These are phyloP conservation scores for Peniophora sp. DNA, from an alignment of 1,284 basidiomycete genomes.

Conservation along the genomic window DNA sequence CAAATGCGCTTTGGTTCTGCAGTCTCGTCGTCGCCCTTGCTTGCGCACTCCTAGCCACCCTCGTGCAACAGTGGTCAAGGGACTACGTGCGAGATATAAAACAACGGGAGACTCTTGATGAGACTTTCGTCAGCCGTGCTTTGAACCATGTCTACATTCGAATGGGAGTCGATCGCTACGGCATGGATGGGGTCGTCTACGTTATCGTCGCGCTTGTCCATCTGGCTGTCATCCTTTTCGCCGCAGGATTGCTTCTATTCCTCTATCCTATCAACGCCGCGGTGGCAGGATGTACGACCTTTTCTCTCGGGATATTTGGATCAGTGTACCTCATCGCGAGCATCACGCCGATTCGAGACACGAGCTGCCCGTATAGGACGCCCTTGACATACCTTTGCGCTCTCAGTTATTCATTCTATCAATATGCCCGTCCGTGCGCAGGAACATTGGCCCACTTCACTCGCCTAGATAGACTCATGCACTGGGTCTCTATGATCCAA, in stretches of 20 bases:
- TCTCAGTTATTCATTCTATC: too few relatives aligned
- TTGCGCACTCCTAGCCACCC: slow-evolving; percentile 2
- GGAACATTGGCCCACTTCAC: too few relatives aligned
- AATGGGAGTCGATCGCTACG: not conserved
- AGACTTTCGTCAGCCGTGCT: not conserved
- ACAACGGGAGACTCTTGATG: not conserved
- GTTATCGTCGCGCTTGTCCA: not conserved
- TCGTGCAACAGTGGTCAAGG: not conserved
- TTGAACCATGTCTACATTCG: not conserved
- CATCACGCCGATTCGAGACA: too few relatives aligned
- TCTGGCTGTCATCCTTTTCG: not conserved
- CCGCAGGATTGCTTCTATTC: not conserved
- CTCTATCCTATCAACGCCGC: too few relatives aligned
- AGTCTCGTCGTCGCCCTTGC: not conserved
- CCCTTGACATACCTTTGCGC: too few relatives aligned
- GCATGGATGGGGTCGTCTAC: not conserved
- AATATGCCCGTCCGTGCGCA: too few relatives aligned
- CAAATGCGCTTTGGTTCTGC: slow-evolving; percentile 1
- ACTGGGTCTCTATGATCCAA: too few relatives aligned
- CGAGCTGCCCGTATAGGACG: too few relatives aligned
- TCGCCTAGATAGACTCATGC: too few relatives aligned
- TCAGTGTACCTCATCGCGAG: too few relatives aligned
- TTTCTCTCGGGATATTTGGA: too few relatives aligned
- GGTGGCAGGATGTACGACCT: too few relatives aligned
- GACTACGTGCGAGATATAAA: not conserved